Base-by-base conservation (phyloP, 805 yeast genomes). In the Cyberlindnera xylosilytica region DNA sequence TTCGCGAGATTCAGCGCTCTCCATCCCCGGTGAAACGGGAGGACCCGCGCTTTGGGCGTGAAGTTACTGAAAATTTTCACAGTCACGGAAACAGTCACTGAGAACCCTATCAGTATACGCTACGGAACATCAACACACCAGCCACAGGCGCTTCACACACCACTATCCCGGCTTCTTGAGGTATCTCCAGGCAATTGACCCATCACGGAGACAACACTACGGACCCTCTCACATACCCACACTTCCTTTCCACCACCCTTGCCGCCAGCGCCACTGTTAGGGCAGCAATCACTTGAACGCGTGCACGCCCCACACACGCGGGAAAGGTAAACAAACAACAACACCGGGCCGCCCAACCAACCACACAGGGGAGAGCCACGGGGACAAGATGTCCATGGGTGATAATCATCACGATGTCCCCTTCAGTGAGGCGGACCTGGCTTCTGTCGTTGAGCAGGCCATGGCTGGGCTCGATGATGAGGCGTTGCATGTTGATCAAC, bases 381-480 rank as follows among this genome's bases (percentile, higher is more conserved):
- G n/a, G n/a, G n/a, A n/a, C n/a, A 16, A 20, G 28, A 38, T 31
- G 22, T 13, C 22, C 28, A 37, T 37, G 41, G 37, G 38, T 10
- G 34, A 36, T 17, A 24, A 34, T 10, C 24, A 38, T 19, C 28
- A 33, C 17, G 33, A 44, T 26, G 39, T 26, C 32, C 41, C 38
- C 8, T 44, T 49, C 45, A 42, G 41, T 13, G 69, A 62, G 31
- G 61, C 53, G 22, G 69, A 65, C 46, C 45, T 68, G 20, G 71
- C 64, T 17, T 61, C 65, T 17, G 68, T 64, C 15, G 72, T 67
- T 4, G 65, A 68, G 16, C 65, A 60, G 47, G 73, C 73, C 2
- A 66, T 68, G 60, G 47, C 47, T 7, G 53, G 60, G 8, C 38
- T 55, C 6, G 50, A 44, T 9, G 45, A 43, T 13, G 48, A 44